Percentiles rank a stretch among this genome's conserved stretches.
These are phyloP conservation scores for Pichia ethanolica DNA, from an alignment of 805 yeast genomes.

Conservation along the genomic window DNA sequence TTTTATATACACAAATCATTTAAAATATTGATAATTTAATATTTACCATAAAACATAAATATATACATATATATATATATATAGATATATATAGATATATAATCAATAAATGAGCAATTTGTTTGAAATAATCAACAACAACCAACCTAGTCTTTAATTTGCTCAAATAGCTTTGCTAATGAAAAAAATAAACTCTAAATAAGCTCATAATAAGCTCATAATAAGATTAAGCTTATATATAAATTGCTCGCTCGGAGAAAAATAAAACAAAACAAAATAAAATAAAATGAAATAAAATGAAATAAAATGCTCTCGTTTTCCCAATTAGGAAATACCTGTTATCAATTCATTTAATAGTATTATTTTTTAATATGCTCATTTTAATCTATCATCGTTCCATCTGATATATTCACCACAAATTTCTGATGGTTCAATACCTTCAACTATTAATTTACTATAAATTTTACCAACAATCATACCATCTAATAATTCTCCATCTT, in stretches of 20 bases:
- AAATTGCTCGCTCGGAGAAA: neutral
- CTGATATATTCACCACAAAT: conserved; percentile 66
- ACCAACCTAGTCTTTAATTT: neutral
- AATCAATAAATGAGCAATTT: neutral
- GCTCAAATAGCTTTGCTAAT: neutral
- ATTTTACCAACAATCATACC: conserved; percentile 70
- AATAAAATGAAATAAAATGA: no score
- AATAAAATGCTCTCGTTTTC: neutral
- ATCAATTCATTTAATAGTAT: neutral
- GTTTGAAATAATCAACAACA: neutral
- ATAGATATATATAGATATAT: no score
- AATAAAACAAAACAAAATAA: neutral
- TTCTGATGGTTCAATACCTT: conserved; percentile 51
- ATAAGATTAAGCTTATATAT: no score
- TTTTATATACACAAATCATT: no score
- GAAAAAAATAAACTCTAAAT: no score
- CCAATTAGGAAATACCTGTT: neutral
- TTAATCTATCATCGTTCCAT: conserved; percentile 21
- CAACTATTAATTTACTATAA: conserved; percentile 56
- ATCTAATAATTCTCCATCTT: conserved; percentile 47
- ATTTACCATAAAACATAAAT: no score
- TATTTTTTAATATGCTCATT: neutral
- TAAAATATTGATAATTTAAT: no score
- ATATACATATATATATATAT: no score
- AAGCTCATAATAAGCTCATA: neutral